Percentiles rank a stretch among this genome's conserved stretches.
Evolutionary conservation across 163 green algal genomes (phyloP).

Genomic region (Scenedesmus sp.): DNA sequence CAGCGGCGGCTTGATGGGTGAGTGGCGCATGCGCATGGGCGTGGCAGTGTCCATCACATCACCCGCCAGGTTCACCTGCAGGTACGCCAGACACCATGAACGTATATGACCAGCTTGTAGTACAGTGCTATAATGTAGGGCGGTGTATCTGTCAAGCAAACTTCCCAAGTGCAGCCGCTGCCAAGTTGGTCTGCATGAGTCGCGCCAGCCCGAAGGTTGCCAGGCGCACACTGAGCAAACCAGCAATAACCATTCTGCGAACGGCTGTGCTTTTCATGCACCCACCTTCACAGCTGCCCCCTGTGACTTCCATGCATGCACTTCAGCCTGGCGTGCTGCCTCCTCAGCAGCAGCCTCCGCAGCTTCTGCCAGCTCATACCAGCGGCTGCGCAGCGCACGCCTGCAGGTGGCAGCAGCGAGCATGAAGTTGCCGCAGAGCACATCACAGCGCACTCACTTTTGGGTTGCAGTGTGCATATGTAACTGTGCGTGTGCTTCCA

Average conservation of each 20-base stretch:
- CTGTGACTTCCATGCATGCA: slow-evolving; percentile 38
- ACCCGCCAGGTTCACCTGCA: slow-evolving; percentile 42
- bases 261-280: not conserved
- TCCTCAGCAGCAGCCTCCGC: slow-evolving; percentile 17
- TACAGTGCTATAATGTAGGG: too few species aligned
- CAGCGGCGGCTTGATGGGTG: not conserved
- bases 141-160: too few species aligned
- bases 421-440: too few species aligned
- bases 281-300: slow-evolving; percentile 48
- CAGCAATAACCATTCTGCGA: not conserved
- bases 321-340: slow-evolving; percentile 37
- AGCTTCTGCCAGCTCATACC: slow-evolving; percentile 8
- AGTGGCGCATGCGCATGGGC: not conserved
- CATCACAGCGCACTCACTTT: too few species aligned
- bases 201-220: too few species aligned
- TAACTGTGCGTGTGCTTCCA: too few species aligned
- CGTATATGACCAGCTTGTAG: not conserved
- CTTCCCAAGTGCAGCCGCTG: not conserved
- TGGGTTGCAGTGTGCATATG: too few species aligned
- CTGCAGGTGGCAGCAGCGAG: not conserved
- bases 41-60: slow-evolving; percentile 20
- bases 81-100: not conserved
- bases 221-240: not conserved
- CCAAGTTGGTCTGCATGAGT: not conserved
- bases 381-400: slow-evolving; percentile 9